phyloP scores from a whole-genome alignment of 805 yeast species.

The Saccharomycopsis amapae region DNA sequence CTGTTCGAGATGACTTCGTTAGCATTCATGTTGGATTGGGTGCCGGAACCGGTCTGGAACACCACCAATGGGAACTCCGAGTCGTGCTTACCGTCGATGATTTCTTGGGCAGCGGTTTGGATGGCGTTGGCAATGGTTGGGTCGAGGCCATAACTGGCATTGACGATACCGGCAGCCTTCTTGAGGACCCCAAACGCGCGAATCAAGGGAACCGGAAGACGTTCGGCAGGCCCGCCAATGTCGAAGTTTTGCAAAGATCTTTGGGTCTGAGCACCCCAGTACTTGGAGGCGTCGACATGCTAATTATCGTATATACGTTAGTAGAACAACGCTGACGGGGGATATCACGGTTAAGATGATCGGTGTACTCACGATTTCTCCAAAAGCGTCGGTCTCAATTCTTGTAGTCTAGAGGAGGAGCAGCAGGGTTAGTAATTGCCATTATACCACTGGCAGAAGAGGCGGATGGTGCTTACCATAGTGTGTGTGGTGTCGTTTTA shows the following conservation, averaged over 20 bases:
- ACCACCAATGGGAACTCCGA: slow-evolving; percentile 97
- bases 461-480: no score
- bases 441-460: no score
- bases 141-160: slow-evolving; percentile 78
- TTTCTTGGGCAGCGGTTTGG: slow-evolving; percentile 91
- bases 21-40: slow-evolving; percentile 98
- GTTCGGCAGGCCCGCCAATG: slow-evolving; percentile 87
- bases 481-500: no score
- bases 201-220: slow-evolving; percentile 85
- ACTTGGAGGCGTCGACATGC: slow-evolving; percentile 76
- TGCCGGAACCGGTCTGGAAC: slow-evolving; percentile 98
- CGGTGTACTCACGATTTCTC: slow-evolving; percentile 48
- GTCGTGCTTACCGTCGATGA: slow-evolving; percentile 78
- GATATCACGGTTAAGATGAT: background rate
- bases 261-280: slow-evolving; percentile 98
- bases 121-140: slow-evolving; percentile 78
- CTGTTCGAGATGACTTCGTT: slow-evolving; percentile 97
- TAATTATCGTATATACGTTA: background rate
- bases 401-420: no score
- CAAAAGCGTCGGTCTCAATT: slow-evolving; percentile 92
- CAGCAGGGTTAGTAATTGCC: no score
- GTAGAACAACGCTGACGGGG: background rate
- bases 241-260: slow-evolving; percentile 90
- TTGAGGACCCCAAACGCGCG: slow-evolving; percentile 89
- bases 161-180: slow-evolving; percentile 91